Base-by-base conservation (phyloP, 2,329 filamentous ascomycete genomes). In the Sclerotinia spermophila region DNA sequence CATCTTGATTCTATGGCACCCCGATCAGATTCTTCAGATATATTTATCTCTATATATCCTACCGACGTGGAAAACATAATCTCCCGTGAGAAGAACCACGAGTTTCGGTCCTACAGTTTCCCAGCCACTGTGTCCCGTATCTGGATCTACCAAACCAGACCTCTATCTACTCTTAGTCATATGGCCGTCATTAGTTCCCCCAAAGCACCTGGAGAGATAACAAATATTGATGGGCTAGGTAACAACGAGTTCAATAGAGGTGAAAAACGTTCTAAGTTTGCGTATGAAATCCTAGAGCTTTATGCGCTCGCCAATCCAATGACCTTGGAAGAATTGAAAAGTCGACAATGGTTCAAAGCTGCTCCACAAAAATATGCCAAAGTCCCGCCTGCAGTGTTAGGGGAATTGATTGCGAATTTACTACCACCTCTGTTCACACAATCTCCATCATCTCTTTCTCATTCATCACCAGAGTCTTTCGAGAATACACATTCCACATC, bases 221-320 rank as follows among this genome's bases (percentile, higher is more conserved):
- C 80, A 24, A 79, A 82, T 61, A 76, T 80, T 7, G 78, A 78
- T 5, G 86, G 86, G 0, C 71, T 84, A 2, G 86, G 86, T 24
- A 88, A 87, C 71, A 79, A 75, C 2, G 83, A 85, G 17, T 89
- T 79, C 62, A 77, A 78, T 44, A 59, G 68, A 40, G 51, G 69
- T 15, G 61, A 21, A 8, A 64, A 62, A 21, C 67, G 42, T 8
- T 71, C 71, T 2, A 74, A 72, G 71, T 71, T 67, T 72, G 86
- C 85, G 5, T 86, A 88, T 75, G 83, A 86, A 74, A 81, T 88
- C 59, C 74, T 83, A 33, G 83, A 89, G 74, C 82, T 91, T 0
- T 91, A 90, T 75, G 83, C 88, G 78, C 82, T 91, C 38, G 89
- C 89, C 75, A 85, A 90, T 76, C 85, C 88, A 0, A 81, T 88